Conservation (phyloP, 2,329 filamentous ascomycete species). For the Xylogone sp. region DNA sequence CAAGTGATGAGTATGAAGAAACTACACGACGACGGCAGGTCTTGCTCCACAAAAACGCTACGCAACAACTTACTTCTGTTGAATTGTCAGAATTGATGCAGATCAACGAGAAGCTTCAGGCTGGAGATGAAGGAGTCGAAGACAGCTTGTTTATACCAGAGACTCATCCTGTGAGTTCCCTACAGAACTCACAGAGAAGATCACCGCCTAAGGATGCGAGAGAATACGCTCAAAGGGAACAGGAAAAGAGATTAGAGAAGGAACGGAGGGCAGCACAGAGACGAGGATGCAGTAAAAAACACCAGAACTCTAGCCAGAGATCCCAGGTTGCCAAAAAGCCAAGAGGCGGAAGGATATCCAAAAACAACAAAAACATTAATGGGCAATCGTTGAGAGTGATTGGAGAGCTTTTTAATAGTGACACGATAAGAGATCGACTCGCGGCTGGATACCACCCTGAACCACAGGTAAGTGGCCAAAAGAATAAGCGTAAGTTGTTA, state of each 20-base stretch:
- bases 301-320: conserved; percentile 1
- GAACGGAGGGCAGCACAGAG: conserved; percentile 5
- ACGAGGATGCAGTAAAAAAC: conserved; percentile 9
- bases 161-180: neutral
- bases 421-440: conserved; percentile 5
- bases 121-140: neutral
- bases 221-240: neutral
- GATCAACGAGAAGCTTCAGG: neutral
- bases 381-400: conserved; percentile 7
- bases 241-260: conserved; percentile 1
- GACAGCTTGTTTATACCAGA: conserved; percentile 16
- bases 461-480: conserved; percentile 11
- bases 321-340: neutral
- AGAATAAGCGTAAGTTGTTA: conserved; percentile 19
- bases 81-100: conserved; percentile 10
- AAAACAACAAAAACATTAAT: conserved; percentile 6
- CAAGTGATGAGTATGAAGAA: conserved; percentile 10
- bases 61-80: conserved; percentile 1
- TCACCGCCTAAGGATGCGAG: neutral
- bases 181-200: neutral
- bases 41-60: conserved; percentile 2
- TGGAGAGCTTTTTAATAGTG: conserved; percentile 15
- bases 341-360: conserved; percentile 16
- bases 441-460: conserved; percentile 9
- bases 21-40: neutral